Conservation (phyloP, 768 basidiomycete species). For the Pleurotus platypus region DNA sequence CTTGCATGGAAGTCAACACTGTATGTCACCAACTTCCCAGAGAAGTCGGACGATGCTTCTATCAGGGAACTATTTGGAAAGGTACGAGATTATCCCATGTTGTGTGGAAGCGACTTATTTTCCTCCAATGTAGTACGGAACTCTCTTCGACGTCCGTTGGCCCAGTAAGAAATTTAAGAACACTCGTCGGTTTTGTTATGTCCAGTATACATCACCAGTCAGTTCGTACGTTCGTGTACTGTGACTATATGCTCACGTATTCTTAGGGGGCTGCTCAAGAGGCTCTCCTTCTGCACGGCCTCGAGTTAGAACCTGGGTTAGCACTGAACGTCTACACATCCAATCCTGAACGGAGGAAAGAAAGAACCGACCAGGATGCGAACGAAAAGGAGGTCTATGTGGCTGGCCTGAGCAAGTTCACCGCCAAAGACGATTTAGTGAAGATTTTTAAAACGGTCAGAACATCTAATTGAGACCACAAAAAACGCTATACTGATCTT, state of each 20-base stretch:
- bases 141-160: slow-evolving; percentile 93
- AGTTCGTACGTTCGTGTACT: slow-evolving; percentile 20
- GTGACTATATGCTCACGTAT: not conserved
- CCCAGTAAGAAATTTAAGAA: slow-evolving; percentile 96
- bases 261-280: slow-evolving; percentile 63
- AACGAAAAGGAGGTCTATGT: slow-evolving; percentile 86
- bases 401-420: slow-evolving; percentile 78
- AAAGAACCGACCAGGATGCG: slow-evolving; percentile 84
- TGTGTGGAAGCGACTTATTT: not conserved
- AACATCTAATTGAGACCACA: not conserved
- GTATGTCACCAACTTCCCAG: slow-evolving; percentile 95
- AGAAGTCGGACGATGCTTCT: slow-evolving; percentile 70
- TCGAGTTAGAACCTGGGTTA: slow-evolving; percentile 67
- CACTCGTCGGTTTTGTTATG: slow-evolving; percentile 89
- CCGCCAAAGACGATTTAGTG: slow-evolving; percentile 72
- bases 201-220: slow-evolving; percentile 87
- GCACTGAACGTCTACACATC: slow-evolving; percentile 79
- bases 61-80: slow-evolving; percentile 76
- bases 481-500: not conserved
- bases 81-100: slow-evolving; percentile 38
- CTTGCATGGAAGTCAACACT: slow-evolving; percentile 92
- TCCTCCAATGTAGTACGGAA: slow-evolving; percentile 65
- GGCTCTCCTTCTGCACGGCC: slow-evolving; percentile 78
- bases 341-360: slow-evolving; percentile 85
- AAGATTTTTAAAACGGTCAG: slow-evolving; percentile 76